Base-by-base conservation (phyloP, 2,329 filamentous ascomycete species). In the Paecilomyces variotii region DNA sequence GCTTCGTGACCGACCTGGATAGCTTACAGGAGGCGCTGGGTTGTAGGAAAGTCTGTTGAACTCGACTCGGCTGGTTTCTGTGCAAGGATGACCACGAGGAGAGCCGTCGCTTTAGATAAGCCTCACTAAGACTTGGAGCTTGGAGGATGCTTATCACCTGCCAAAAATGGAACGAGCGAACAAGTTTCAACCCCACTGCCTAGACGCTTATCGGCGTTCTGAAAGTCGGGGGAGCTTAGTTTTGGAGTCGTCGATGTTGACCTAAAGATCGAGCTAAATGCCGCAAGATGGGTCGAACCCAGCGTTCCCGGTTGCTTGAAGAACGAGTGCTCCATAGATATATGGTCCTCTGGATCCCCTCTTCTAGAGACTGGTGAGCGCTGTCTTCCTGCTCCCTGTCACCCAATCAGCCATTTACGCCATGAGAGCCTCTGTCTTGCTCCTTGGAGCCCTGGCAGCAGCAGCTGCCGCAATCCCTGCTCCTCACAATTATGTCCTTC, bases 351-450 rank as follows among this genome's bases (percentile, higher is more conserved):
- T n/a, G 5, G 3, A 5, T 45, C 35, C 35, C 35, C 35, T 45
- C 14, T 45, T 19, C 35, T 4, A n/a, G 14, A 19, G 14, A n/a
- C n/a, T 12, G 12, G 35, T 45, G 35, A n/a, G 35, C 12, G 14
- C 35, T n/a, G 35, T n/a, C 12, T 19, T 19, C n/a, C 14, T 45
- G 35, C 14, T 19, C n/a, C 35, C n/a, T 19, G 35, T 45, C 35
- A n/a, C n/a, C 14, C 14, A 45, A 45, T 19, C 50, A 52, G 26
- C 24, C 24, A 6, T 26, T 52, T 5, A 24, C 54, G 51, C 32
- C 26, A 71, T 71, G 68, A 67, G 64, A 54, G 59, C 56, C 11
- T 66, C 63, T 39, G 39, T 63, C 53, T 6, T 70, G 19, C 54
- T 72, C 30, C 56, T 69, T 24, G 65, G 64, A 24, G 60, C 64